Percentiles rank a stretch among this genome's conserved stretches.
Conservation (phyloP, 495 filamentous ascomycete genomes). For the Usnea hakonensis region DNA sequence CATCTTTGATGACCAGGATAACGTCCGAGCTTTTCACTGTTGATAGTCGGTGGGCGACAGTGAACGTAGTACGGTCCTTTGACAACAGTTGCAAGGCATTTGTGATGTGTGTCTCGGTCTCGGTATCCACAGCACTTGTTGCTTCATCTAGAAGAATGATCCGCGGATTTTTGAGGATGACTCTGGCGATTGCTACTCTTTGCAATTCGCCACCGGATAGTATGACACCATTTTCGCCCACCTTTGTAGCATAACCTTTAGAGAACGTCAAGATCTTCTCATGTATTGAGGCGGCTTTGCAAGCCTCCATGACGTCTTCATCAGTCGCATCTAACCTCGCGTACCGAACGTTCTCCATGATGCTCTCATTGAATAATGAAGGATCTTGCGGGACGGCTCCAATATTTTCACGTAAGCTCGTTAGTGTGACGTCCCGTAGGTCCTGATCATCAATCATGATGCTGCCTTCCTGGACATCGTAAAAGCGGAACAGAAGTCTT, state of each 20-base stretch:
- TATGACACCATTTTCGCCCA: constrained; percentile 52
- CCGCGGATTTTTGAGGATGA: constrained; percentile 49
- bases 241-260: constrained; percentile 35
- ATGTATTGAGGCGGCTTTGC: constrained; percentile 21
- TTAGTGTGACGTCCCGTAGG: constrained; percentile 43
- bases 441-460: constrained; percentile 49
- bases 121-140: constrained; percentile 49
- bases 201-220: constrained; percentile 56
- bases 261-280: constrained; percentile 24
- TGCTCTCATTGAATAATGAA: constrained; percentile 46
- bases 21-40: constrained; percentile 37
- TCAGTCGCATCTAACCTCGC: constrained; percentile 38
- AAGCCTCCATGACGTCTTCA: constrained; percentile 21
- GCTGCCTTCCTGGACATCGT: constrained; percentile 35
- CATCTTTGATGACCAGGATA: constrained; percentile 32
- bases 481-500: constrained; percentile 50
- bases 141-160: constrained; percentile 55
- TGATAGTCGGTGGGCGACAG: constrained; percentile 36
- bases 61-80: constrained; percentile 33
- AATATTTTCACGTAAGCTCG: constrained; percentile 47
- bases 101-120: constrained; percentile 48
- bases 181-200: constrained; percentile 50
- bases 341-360: constrained; percentile 38
- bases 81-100: constrained; percentile 35
- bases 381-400: constrained; percentile 58